Percentiles rank a stretch among this genome's conserved stretches.
Conservation (phyloP, 768 basidiomycete species). For the Termitomyces sp. region DNA sequence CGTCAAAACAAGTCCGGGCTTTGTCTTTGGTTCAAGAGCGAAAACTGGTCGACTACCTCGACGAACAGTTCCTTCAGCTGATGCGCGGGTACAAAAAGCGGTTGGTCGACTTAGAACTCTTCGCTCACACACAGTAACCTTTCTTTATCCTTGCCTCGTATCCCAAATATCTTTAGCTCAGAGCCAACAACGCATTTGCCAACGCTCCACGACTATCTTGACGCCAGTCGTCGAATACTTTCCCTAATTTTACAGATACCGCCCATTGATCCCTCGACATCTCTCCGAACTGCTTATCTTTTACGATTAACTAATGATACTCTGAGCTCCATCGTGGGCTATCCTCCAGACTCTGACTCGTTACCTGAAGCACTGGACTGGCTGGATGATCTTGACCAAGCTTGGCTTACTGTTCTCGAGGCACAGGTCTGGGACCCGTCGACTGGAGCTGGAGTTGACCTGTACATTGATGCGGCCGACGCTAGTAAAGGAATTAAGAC, state of each 20-base stretch:
- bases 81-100: slow-evolving; percentile 73
- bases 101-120: slow-evolving; percentile 30
- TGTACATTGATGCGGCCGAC: slow-evolving; percentile 30
- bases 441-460: slow-evolving; percentile 26
- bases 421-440: slow-evolving; percentile 63
- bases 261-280: slow-evolving; percentile 63
- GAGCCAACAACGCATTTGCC: slow-evolving; percentile 46
- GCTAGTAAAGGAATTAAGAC: slow-evolving; percentile 28
- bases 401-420: slow-evolving; percentile 63
- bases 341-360: slow-evolving; percentile 36
- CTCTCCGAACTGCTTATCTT: slow-evolving; percentile 60
- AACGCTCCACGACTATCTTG: slow-evolving; percentile 56
- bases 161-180: slow-evolving; percentile 25
- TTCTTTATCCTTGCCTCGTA: not conserved
- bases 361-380: slow-evolving; percentile 56
- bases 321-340: slow-evolving; percentile 55
- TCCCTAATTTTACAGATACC: slow-evolving; percentile 68
- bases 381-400: slow-evolving; percentile 68
- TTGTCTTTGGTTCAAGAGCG: slow-evolving; percentile 56
- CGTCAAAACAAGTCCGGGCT: slow-evolving; percentile 18
- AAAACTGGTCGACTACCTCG: slow-evolving; percentile 57
- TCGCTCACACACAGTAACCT: not conserved
- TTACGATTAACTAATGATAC: slow-evolving; percentile 68
- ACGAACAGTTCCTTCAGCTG: slow-evolving; percentile 57
- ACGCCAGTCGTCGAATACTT: slow-evolving; percentile 48